Conservation (phyloP, 2,329 filamentous ascomycete species). For the Apiospora saccharicola region DNA sequence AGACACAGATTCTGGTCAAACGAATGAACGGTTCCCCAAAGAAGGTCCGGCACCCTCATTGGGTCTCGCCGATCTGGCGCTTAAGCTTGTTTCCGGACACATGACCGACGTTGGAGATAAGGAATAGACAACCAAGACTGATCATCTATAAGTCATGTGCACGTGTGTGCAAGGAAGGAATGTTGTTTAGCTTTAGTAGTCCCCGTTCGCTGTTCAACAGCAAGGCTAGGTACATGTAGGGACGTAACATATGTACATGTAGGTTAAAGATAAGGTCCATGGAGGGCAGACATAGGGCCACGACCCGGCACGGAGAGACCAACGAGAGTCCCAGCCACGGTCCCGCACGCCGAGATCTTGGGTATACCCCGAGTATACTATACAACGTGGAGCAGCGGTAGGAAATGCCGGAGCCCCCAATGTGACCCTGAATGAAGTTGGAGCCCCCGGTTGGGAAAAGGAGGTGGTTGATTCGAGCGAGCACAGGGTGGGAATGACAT, state of each 20-base stretch:
- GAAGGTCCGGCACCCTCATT: neutral
- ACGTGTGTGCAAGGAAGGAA: neutral
- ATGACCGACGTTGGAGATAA: neutral
- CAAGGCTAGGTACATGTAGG: neutral
- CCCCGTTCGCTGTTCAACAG: too few relatives aligned
- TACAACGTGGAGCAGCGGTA: neutral
- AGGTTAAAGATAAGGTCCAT: too few relatives aligned
- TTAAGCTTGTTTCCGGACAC: neutral
- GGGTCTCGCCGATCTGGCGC: neutral
- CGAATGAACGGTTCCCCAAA: neutral
- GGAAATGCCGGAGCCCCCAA: neutral
- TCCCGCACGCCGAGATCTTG: slow-evolving; percentile 13
- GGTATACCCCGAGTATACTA: neutral
- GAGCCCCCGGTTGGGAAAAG: neutral
- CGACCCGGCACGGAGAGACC: neutral
- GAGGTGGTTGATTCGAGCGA: neutral
- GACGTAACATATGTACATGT: too few relatives aligned
- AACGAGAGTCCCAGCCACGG: neutral
- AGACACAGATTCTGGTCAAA: neutral
- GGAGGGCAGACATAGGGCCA: neutral
- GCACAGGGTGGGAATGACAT: neutral
- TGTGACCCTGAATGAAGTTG: neutral
- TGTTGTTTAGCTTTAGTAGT: neutral
- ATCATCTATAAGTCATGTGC: neutral
- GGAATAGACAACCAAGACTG: neutral